Evolutionary conservation across 2,329 filamentous ascomycete species (phyloP), one percentile per base, ranked within the genome.

Genomic region (Botrytis paeoniae): DNA sequence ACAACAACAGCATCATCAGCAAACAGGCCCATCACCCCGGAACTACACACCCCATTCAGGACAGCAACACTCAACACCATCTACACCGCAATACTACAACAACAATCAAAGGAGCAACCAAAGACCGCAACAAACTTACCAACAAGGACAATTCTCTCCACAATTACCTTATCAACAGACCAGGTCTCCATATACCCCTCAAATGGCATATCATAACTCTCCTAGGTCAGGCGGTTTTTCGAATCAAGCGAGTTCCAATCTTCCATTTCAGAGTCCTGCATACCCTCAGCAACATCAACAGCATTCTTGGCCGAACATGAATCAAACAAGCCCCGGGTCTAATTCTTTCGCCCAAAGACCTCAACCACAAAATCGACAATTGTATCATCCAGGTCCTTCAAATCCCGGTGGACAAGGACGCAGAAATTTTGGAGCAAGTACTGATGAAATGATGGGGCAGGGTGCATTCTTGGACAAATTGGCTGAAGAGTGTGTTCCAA

Each of bases 391-490:
- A 70, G 73, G 74, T 10, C 59, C 70, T 7, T 54, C 75, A 43
- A 63, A 51, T 41, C 69, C 74, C 57, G 61, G 71, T 64, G 71
- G 69, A 9, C 75, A 77, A 41, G 74, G 73, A 57, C 71, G 76
- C 25, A 73, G 76, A 69, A 66, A 74, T 51, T 73, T 74, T 59
- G 63, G 41, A 32, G 45, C 68, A 3, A 76, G 63, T 61, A 37
- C 75, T 14, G 85, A 88, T 48, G 85, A 89, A 63, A 75, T 89
- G 22, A 80, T 82, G n/a, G 80, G 80, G 1, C 88, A 90, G 78
- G 81, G 83, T 16, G 79, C 80, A 25, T 78, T 86, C 22, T 83
- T 91, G 22, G 86, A 89, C 35, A 77, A 78, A 0, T 81, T 90
- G 3, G 86, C 85, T 74, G 75, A 80, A 71, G 70, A 77, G 64